A percentile compares a stretch with the other conserved stretches of the same genome.
Evolutionary conservation across 208 protist genomes (phyloP).

Genomic region (Novymonas esmeraldas): DNA sequence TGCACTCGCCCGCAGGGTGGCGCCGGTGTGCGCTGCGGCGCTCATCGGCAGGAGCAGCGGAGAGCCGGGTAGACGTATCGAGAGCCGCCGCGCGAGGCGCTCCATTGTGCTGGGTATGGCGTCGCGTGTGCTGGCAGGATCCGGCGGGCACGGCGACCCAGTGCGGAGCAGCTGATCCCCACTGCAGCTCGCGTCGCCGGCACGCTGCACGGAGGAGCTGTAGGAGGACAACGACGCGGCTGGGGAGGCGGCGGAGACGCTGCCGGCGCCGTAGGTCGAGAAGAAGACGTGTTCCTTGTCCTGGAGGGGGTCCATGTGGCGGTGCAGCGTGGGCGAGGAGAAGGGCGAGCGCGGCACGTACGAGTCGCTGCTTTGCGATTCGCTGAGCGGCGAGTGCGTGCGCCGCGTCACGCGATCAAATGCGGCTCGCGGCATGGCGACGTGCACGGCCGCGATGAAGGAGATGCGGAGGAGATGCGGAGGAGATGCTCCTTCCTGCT

Average conservation of each 20-base stretch:
- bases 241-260: conserved; percentile 4
- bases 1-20: conserved; percentile 1
- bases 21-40: conserved; percentile 1
- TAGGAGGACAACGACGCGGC: not conserved
- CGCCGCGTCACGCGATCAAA: not conserved
- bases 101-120: not conserved
- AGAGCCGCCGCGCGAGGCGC: not conserved
- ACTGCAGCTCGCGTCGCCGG: not conserved
- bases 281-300: conserved; percentile 14
- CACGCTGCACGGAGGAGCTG: not conserved
- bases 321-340: conserved; percentile 1
- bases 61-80: not conserved
- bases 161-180: not conserved
- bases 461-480: not conserved
- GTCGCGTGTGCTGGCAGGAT: not conserved
- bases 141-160: not conserved
- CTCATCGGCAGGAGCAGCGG: not conserved
- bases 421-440: not conserved
- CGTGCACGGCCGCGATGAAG: not conserved
- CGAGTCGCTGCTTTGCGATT: not conserved
- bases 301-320: conserved; percentile 6
- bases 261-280: conserved; percentile 22
- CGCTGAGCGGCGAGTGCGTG: conserved; percentile 2
- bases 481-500: too few species aligned
- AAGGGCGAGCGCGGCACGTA: conserved; percentile 2